Evolutionary conservation across 495 filamentous ascomycete genomes (phyloP), one percentile per base, ranked within the genome.

Genomic region (Daldinia childiae): DNA sequence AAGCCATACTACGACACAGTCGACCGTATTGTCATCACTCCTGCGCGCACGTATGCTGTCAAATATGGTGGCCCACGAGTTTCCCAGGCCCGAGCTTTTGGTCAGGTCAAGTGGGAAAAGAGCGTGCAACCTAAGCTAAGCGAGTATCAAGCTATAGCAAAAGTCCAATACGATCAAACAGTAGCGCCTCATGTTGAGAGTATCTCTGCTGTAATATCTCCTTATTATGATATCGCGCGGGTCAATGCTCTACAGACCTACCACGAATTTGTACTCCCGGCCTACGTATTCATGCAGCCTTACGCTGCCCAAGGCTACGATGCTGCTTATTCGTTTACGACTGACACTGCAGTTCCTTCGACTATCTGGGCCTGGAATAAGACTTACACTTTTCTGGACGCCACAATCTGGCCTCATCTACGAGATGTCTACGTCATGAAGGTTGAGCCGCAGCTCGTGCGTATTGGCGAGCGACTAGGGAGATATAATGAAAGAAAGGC

Each of bases 361-460:
- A 86, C 86, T 1, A 86, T 86, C 54, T 90, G 86, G 81, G 88
- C 88, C 3, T 93, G 90, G 88, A 85, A 87, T 14, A 88, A 87
- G 32, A 86, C 84, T 1, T 85, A 86, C 54, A 78, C 85, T n/a
- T 92, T 97, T 72, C 81, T 93, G 12, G 88, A 91, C 56, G 84
- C 88, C 48, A 91, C 87, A 2, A 73, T 97, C 12, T 95, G 91
- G 91, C 94, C 94, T 7, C 89, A 89, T 72, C 24, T 98, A 6
- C 86, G 90, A 29, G 86, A 92, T 26, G 80, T 97, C 11, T 98
- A 97, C 72, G 90, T 90, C 34, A 88, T 95, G 76, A 95, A 95
- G 71, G 95, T 99, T 7, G 94, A 98, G 80, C 96, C 96, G 11
- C 95, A 99, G 77, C 85, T 99, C 0, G 88, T 95, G 55, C 91